These are phyloP conservation scores for Ceratobasidium sp. DNA, from an alignment of 1,284 basidiomycete species.

Conservation along the genomic window DNA sequence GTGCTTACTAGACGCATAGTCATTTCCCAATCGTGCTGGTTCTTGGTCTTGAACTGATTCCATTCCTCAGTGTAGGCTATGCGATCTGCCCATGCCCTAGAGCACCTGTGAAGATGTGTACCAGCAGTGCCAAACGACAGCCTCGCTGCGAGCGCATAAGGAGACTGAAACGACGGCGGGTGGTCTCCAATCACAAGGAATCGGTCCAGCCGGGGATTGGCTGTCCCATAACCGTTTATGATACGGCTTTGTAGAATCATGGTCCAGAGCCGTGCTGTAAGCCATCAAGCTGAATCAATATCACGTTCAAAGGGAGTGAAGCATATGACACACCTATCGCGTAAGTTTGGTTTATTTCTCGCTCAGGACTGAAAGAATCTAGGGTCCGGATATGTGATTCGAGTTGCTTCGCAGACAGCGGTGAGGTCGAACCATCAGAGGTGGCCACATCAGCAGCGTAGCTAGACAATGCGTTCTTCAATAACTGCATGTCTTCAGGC, in stretches of 20 bases:
- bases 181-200: background rate
- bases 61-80: constrained; percentile 8
- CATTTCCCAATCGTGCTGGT: no score
- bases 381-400: background rate
- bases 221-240: background rate
- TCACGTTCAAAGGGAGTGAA: background rate
- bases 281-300: background rate
- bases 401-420: constrained; percentile 1
- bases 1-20: no score
- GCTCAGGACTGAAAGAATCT: background rate
- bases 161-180: background rate
- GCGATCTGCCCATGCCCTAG: constrained; percentile 1
- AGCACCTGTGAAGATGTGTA: background rate
- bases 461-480: constrained; percentile 1
- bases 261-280: background rate
- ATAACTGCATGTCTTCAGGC: background rate
- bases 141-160: background rate
- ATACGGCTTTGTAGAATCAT: background rate
- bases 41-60: background rate
- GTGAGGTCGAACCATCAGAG: constrained; percentile 7
- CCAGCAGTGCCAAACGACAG: background rate
- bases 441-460: background rate
- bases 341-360: background rate
- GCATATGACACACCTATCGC: background rate
- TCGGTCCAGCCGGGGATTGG: background rate